A percentile compares a stretch with the other conserved stretches of the same genome.
Conservation (phyloP, 805 yeast species). For the Wickerhamiella sergipiensis region DNA sequence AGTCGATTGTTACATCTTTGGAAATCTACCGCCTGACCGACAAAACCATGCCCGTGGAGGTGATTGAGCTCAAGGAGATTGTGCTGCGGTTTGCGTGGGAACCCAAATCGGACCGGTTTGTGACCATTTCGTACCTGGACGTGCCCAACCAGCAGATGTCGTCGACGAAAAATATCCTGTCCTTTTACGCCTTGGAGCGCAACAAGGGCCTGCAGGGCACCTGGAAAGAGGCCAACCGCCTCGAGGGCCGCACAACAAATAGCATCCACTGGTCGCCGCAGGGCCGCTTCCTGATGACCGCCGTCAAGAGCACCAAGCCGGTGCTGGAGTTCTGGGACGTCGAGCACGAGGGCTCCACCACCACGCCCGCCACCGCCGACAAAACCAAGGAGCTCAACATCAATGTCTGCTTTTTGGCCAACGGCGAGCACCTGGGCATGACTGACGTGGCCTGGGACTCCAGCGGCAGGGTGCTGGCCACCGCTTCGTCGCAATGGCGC, state of each 20-base stretch:
- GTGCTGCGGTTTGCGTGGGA: constrained; percentile 91
- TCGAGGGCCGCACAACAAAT: constrained; percentile 54
- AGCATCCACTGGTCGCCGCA: constrained; percentile 79
- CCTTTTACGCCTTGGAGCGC: constrained; percentile 76
- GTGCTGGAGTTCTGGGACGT: constrained; percentile 77
- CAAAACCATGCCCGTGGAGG: constrained; percentile 88
- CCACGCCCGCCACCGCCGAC: constrained; percentile 12
- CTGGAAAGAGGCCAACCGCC: constrained; percentile 47
- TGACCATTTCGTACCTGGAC: constrained; percentile 51
- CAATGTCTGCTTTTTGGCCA: constrained; percentile 46
- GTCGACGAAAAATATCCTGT: constrained; percentile 35
- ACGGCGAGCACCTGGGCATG: constrained; percentile 59
- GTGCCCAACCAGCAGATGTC: constrained; percentile 10
- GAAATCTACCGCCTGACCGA: constrained; percentile 83
- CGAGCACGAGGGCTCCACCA: constrained; percentile 42
- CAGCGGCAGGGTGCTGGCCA: constrained; percentile 79
- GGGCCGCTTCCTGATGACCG: constrained; percentile 67
- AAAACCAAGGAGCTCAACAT: constrained; percentile 36
- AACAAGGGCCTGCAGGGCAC: constrained; percentile 34
- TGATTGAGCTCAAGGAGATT: constrained; percentile 80
- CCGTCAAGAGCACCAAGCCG: constrained; percentile 34
- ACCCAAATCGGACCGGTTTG: constrained; percentile 80
- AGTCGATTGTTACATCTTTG: constrained; percentile 79
- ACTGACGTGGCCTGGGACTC: constrained; percentile 90
- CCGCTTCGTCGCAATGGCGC: constrained; percentile 77